These are phyloP conservation scores for Herpetomonas tarakana DNA, from an alignment of 208 protist genomes.

Conservation along the genomic window DNA sequence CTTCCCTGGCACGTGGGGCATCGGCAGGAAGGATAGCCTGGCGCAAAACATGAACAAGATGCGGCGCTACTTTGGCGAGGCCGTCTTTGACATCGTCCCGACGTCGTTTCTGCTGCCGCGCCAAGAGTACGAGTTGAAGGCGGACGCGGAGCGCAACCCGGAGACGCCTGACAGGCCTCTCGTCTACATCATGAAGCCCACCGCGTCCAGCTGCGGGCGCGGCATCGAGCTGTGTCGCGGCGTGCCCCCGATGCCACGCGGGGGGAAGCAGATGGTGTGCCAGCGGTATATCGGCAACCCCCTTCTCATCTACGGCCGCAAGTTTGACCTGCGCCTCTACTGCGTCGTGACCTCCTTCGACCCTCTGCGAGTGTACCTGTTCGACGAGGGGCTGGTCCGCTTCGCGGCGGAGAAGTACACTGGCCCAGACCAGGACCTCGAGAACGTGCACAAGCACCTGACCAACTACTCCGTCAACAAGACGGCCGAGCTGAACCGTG, in stretches of 20 bases:
- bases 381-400: conserved; percentile 94
- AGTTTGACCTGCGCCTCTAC: conserved; percentile 96
- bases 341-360: conserved; percentile 91
- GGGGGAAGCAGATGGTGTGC: conserved; percentile 72
- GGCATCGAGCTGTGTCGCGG: conserved; percentile 76
- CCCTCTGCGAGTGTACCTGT: conserved; percentile 89
- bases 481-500: conserved; percentile 62
- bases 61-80: conserved; percentile 65
- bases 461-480: conserved; percentile 98
- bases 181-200: conserved; percentile 89
- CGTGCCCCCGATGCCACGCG: conserved; percentile 65
- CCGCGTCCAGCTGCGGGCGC: conserved; percentile 85
- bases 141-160: conserved; percentile 59
- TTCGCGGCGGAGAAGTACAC: conserved; percentile 93
- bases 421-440: conserved; percentile 67
- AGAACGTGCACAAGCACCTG: conserved; percentile 92
- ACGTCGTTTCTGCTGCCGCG: conserved; percentile 82
- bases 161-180: conserved; percentile 55
- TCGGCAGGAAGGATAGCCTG: conserved; percentile 89
- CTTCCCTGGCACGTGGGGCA: conserved; percentile 90
- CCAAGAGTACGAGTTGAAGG: conserved; percentile 52
- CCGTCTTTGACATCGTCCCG: conserved; percentile 78
- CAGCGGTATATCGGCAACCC: conserved; percentile 94
- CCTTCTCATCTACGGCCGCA: conserved; percentile 91
- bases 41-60: conserved; percentile 79